phyloP scores from a whole-genome alignment of 768 basidiomycete species.

The Xerocomus brunneocitrinus region DNA sequence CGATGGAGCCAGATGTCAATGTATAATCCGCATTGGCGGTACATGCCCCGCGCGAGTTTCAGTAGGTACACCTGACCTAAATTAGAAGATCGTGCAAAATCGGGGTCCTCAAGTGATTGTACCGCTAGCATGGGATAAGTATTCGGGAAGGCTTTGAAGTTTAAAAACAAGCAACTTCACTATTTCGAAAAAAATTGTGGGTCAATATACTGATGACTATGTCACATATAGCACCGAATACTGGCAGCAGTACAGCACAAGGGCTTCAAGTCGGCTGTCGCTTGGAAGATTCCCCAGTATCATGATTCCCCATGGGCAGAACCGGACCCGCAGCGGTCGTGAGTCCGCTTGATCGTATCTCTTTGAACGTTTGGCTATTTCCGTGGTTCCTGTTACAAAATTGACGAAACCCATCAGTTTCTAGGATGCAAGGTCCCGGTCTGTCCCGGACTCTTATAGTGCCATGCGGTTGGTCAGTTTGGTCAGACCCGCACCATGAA shows the following conservation, averaged over 20 bases:
- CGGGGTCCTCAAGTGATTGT: too few relatives aligned
- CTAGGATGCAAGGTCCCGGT: slow-evolving; percentile 10
- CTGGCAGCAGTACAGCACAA: background rate
- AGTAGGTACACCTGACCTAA: background rate
- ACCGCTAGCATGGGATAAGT: too few relatives aligned
- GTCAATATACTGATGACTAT: too few relatives aligned
- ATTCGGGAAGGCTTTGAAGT: too few relatives aligned
- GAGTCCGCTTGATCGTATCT: slow-evolving; percentile 2
- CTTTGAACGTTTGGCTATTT: background rate
- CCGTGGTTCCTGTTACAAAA: background rate
- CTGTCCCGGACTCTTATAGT: slow-evolving; percentile 6
- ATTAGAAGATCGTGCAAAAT: too few relatives aligned
- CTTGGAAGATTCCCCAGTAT: slow-evolving; percentile 1
- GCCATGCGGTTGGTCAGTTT: background rate
- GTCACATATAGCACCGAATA: too few relatives aligned
- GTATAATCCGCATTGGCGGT: too few relatives aligned
- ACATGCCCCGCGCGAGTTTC: background rate
- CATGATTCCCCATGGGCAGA: background rate
- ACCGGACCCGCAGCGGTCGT: background rate
- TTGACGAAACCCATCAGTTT: background rate
- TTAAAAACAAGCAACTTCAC: too few relatives aligned
- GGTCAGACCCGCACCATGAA: slow-evolving; percentile 39
- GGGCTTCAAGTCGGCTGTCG: background rate
- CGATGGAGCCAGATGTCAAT: too few relatives aligned
- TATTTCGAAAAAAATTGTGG: too few relatives aligned